phyloP scores from a whole-genome alignment of 1,284 basidiomycete genomes.

The Rhizoctonia solani region DNA sequence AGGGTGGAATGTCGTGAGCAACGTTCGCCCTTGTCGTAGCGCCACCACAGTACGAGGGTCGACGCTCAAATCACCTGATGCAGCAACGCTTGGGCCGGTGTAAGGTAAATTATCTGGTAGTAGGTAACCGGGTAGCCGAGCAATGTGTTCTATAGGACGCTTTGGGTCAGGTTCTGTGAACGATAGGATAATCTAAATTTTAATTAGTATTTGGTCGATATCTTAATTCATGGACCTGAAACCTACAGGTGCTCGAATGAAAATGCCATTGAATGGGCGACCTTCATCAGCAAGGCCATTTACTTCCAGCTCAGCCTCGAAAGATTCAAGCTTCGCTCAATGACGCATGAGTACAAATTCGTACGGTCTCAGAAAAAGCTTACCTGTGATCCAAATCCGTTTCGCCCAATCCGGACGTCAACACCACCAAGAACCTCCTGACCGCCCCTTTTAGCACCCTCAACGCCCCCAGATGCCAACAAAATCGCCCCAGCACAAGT shows the following conservation, averaged over 20 bases:
- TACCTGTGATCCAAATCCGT: constrained; percentile 87
- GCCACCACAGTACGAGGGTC: constrained; percentile 80
- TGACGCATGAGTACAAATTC: neutral
- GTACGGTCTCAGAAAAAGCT: constrained; percentile 37
- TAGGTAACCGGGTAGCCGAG: constrained; percentile 66
- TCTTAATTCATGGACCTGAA: neutral
- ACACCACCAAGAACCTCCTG: constrained; percentile 87
- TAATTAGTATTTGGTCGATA: constrained; percentile 38
- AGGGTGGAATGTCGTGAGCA: constrained; percentile 94
- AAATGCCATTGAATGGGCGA: constrained; percentile 80
- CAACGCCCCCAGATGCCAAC: constrained; percentile 66
- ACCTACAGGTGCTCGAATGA: constrained; percentile 91
- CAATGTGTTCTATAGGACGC: constrained; percentile 59
- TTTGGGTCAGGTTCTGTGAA: constrained; percentile 50
- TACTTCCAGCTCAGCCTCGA: constrained; percentile 77
- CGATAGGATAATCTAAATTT: constrained; percentile 61
- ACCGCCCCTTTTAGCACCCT: constrained; percentile 83
- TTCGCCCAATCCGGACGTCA: constrained; percentile 79
- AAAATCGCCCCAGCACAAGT: constrained; percentile 98
- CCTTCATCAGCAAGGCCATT: constrained; percentile 64
- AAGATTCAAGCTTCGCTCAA: constrained; percentile 76
- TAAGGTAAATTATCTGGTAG: constrained; percentile 50
- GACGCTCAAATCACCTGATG: constrained; percentile 38
- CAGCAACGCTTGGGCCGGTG: neutral
- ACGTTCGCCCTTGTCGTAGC: constrained; percentile 78